These are phyloP conservation scores for Eutrema heterophyllum DNA, from an alignment of 345 rosid species.

Conservation along the genomic window DNA sequence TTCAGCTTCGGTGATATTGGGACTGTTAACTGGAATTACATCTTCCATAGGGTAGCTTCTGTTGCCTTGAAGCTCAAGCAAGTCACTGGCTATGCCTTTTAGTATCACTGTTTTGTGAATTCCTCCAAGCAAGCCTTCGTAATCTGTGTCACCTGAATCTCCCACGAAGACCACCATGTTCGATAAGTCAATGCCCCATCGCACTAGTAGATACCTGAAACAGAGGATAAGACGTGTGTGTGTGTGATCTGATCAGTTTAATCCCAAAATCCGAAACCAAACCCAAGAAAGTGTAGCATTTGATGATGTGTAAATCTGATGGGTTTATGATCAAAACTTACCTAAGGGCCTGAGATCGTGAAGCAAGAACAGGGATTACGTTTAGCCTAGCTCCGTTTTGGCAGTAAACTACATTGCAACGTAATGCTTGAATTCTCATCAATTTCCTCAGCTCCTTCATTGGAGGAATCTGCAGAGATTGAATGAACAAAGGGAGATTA, in stretches of 20 bases:
- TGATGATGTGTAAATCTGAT: neutral
- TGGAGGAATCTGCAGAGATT: slow-evolving; percentile 48
- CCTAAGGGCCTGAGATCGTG: slow-evolving; percentile 84
- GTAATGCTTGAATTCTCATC: slow-evolving; percentile 71
- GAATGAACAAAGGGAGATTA: neutral
- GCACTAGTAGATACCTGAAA: slow-evolving; percentile 60
- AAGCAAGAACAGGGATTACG: slow-evolving; percentile 70
- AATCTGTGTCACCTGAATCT: slow-evolving; percentile 73
- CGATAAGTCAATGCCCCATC: slow-evolving; percentile 62
- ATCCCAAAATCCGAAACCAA: neutral
- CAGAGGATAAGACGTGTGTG: neutral
- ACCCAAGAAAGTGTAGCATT: neutral
- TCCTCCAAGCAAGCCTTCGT: slow-evolving; percentile 71
- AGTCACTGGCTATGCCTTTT: slow-evolving; percentile 43
- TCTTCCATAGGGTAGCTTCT: slow-evolving; percentile 66
- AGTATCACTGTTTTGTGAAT: slow-evolving; percentile 53
- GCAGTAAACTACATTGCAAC: slow-evolving; percentile 61
- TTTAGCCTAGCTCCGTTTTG: slow-evolving; percentile 59
- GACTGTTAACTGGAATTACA: slow-evolving; percentile 47
- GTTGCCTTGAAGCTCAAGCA: slow-evolving; percentile 40
- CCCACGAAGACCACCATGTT: slow-evolving; percentile 60
- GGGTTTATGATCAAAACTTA: slow-evolving; percentile 12
- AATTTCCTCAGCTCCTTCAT: slow-evolving; percentile 55
- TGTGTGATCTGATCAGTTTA: neutral
- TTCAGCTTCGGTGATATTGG: slow-evolving; percentile 37